Evolutionary conservation across 257 asterid species (phyloP).

Genomic region (Scutellaria galericulata): DNA sequence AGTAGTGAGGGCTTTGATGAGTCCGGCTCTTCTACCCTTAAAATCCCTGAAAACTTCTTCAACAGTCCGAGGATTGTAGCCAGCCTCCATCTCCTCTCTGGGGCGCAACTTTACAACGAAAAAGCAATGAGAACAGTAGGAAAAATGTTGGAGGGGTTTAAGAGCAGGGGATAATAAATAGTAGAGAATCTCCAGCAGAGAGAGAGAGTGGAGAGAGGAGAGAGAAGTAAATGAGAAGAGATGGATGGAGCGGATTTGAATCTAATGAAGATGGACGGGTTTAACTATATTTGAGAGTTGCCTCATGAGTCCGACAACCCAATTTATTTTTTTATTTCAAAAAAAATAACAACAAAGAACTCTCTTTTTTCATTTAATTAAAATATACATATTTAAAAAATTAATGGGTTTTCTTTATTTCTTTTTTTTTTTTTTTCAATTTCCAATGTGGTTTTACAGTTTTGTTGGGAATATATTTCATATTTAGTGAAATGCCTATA

Average conservation of each 20-base stretch:
- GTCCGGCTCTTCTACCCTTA: slow-evolving; percentile 58
- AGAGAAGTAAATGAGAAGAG: neutral
- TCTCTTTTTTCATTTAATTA: neutral
- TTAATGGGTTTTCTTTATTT: too few relatives aligned
- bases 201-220: neutral
- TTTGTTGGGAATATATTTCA: too few relatives aligned
- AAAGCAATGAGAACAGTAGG: neutral
- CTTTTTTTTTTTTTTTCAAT: too few relatives aligned
- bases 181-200: slow-evolving; percentile 5
- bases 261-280: slow-evolving; percentile 39
- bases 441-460: too few relatives aligned
- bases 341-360: neutral
- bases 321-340: neutral
- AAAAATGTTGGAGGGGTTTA: slow-evolving; percentile 25
- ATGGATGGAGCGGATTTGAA: slow-evolving; percentile 52
- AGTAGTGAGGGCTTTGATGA: slow-evolving; percentile 62
- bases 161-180: slow-evolving; percentile 29
- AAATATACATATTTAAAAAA: too few relatives aligned
- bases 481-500: too few relatives aligned
- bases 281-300: slow-evolving; percentile 44
- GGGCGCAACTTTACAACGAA: slow-evolving; percentile 8
- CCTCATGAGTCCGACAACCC: slow-evolving; percentile 48
- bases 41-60: slow-evolving; percentile 62
- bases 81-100: slow-evolving; percentile 41
- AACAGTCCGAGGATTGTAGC: slow-evolving; percentile 54